Base-by-base conservation (phyloP, 1,284 basidiomycete genomes). In the Moesziomyces aphidis region DNA sequence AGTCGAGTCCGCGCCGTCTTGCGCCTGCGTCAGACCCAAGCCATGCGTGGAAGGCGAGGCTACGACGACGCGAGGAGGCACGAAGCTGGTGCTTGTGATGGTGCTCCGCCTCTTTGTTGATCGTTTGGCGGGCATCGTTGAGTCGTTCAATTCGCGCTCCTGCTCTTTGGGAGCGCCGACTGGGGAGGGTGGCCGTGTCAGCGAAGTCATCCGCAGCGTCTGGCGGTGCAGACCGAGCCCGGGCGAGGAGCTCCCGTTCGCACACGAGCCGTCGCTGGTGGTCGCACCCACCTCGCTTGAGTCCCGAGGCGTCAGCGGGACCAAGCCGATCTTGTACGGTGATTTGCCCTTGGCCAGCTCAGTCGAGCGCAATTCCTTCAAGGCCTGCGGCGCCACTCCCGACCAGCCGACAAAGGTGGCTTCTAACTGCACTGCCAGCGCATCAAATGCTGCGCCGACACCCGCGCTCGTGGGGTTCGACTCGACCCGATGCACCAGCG, bases 371-470 rank as follows among this genome's bases (percentile, higher is more conserved):
- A 69, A 9, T 21, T 60, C 66, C 43, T 43, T 26, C 31, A 69
- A 34, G 0, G 56, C 60, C 19, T 69, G 60, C n/a, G 66, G 48
- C 9, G 66, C 60, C 23, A 81, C 59, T 28, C 48, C 39, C 31
- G 72, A 74, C 82, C 82, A 83, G 17, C 66, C 64, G 11, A 82
- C 73, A 70, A 82, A 82, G 36, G 75, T 80, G 23, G 79, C 76
- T 53, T 83, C 80, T 6, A 83, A 55, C 50, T 80, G 77, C 22
- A 59, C 65, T 6, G 65, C 61, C 17, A 83, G 61, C 11, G 66
- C 46, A 11, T 70, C 52, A 50, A 83, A 83, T 0, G 82, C 76
- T 2, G 69, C 73, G 15, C 77, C 82, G 11, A 83, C 82, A 36
- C 82, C 82, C 2, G 69, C 76, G 21, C 80, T 77, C 22, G 82